Conservation (phyloP, 306 rosid genomes). For the Heteromeles arbutifolia region DNA sequence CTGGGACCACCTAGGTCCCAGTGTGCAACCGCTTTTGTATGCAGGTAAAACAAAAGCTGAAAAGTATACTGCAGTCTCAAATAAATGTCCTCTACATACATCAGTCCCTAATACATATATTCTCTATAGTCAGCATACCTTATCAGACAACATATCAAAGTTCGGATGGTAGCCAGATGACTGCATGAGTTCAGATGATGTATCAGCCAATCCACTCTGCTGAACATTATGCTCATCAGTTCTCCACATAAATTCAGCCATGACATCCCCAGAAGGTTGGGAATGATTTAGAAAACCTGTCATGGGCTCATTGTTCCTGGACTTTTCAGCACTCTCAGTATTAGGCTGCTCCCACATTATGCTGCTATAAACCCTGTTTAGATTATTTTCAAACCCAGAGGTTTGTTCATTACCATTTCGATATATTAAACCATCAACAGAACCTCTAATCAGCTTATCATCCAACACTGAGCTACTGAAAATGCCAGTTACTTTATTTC, state of each 20-base stretch:
- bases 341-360: conserved; percentile 10
- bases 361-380: neutral
- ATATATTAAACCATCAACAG: conserved; percentile 2
- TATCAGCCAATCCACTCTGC: conserved; percentile 14
- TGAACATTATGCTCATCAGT: conserved; percentile 14
- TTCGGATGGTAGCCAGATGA: conserved; percentile 14
- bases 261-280: conserved; percentile 11
- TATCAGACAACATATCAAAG: conserved; percentile 7
- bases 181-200: conserved; percentile 18
- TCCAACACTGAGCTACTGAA: conserved; percentile 7
- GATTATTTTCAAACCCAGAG: conserved; percentile 5
- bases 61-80: neutral
- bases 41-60: neutral
- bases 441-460: conserved; percentile 16
- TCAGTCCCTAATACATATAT: neutral
- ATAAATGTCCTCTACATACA: neutral
- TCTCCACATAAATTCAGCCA: conserved; percentile 20
- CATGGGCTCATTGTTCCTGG: neutral
- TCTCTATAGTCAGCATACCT: conserved; percentile 18
- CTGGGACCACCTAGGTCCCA: too few species aligned
- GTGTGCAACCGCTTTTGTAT: neutral
- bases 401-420: conserved; percentile 15
- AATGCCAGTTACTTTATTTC: conserved; percentile 8
- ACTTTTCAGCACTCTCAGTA: neutral
- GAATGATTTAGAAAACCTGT: conserved; percentile 2